Base-by-base conservation (phyloP, 148 eudicot genomes). In the Amaranthus cruentus region DNA sequence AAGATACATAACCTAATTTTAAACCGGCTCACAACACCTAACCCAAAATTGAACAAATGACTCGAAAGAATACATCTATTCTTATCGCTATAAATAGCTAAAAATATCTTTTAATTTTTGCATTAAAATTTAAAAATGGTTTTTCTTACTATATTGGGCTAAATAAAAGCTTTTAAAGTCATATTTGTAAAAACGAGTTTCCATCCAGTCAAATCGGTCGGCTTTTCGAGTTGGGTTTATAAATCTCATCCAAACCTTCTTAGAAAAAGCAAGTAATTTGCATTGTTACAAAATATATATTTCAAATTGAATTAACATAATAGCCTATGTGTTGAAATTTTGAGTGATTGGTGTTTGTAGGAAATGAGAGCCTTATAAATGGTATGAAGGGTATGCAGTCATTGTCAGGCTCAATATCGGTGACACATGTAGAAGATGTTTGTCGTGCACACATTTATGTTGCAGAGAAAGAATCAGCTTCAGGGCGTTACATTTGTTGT, bases 401-500 rank as follows among this genome's bases (percentile, higher is more conserved):
- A 82, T 55, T 82, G 6, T 86, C 90, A 6, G 92, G 92, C 13
- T 88, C 88, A 2, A 80, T 88, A 65, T 85, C 88, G 43, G 73
- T 88, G 7, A 43, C 88, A 6, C 88, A 88, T 58, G 92, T 87
- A 12, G 92, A 88, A 55, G 92, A 88, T 83, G 92, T 88, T 5
- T 85, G 90, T 72, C 79, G 86, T 0, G 92, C 92, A 11, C 92
- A 88, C 78, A 60, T 88, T 6, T 83, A 80, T 15, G 69, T 88
- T n/a, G 90, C 88, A 0, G 92, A 88, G 82, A 88, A 87, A 62
- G 79, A 85, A 51, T 85, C 92, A 11, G 92, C 90, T 47, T 80
- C 88, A 54, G 92, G 92, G 28, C 84, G 92, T 15, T 88, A 88
- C 74, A 80, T 83, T 6, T 88, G 92, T 78, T 72, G 84, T 69